Base-by-base conservation (phyloP, 1,139 yeast species). In the Zygoascus sp. region DNA sequence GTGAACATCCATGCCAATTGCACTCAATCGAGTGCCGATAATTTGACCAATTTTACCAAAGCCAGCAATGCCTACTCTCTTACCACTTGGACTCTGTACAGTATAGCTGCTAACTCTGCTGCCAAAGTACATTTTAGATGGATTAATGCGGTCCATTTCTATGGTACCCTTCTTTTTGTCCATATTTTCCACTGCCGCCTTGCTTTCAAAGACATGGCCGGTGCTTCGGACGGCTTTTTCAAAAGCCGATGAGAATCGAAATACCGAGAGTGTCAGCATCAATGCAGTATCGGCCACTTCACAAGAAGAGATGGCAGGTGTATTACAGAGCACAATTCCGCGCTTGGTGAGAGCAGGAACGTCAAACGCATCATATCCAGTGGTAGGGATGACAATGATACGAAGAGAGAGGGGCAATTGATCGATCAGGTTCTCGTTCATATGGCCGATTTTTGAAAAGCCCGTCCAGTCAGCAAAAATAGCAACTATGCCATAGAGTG, bases 201-300 rank as follows among this genome's bases (percentile, higher is more conserved):
- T 67, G 15, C 73, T 62, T 6, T 56, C 48, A 17, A 70, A 67
- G 1, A 87, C 75, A 54, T 73, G 65, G 42, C 70, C 68, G 8
- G 57, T 55, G 7, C 57, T 51, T 44, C 72, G 66, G 40, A 80
- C 66, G 21, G 68, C 62, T 13, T 63, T 59, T 50, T 76, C 79
- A 62, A 77, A 79, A 15, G 74, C 63, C 2, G 74, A 66, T 51
- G 81, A 79, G 65, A 76, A 74, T 54, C 95, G 71, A 65, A 82
- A 82, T 27, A 82, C 75, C 30, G 77, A 71, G 50, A 85, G 64
- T 0, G 86, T 67, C 56, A 81, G 73, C 58, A 72, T 76, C 42
- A 84, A 66, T 0, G 82, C 94, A 50, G 80, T 65, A 56, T 87
- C 95, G 1, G 94, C 87, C 13, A 86, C 96, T 10, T 86, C 85